Percentiles rank a stretch among this genome's conserved stretches.
Evolutionary conservation across 306 rosid genomes (phyloP).

Genomic region (Vachellia collinsii): DNA sequence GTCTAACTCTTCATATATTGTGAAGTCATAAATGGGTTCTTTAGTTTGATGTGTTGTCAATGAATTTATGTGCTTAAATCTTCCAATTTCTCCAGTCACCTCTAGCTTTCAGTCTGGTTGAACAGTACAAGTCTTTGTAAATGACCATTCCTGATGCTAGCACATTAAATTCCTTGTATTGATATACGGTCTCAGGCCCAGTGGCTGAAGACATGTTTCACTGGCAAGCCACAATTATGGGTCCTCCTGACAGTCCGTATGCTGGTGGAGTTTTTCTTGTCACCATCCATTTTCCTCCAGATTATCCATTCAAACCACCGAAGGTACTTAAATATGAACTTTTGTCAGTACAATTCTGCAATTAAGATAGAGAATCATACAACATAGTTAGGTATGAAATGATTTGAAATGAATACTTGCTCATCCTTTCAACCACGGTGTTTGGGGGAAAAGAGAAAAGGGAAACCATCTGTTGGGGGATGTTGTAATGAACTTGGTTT

Average conservation of each 20-base stretch:
- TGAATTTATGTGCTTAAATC: background rate
- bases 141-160: background rate
- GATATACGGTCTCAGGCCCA: conserved; percentile 53
- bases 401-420: background rate
- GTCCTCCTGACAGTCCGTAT: conserved; percentile 77
- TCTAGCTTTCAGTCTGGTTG: background rate
- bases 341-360: background rate
- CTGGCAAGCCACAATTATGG: conserved; percentile 78
- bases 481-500: background rate
- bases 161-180: conserved; percentile 23
- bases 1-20: background rate
- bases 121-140: background rate
- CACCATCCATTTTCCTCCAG: conserved; percentile 68
- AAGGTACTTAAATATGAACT: conserved; percentile 44
- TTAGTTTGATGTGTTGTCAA: background rate
- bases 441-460: background rate
- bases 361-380: background rate
- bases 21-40: background rate
- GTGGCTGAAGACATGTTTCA: conserved; percentile 69
- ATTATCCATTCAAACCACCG: conserved; percentile 66
- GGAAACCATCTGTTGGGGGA: background rate
- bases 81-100: conserved; percentile 1
- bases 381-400: background rate
- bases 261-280: conserved; percentile 70
- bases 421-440: background rate